These are phyloP conservation scores for Diaporthe sp. DNA, from an alignment of 2,329 filamentous ascomycete genomes.

Conservation along the genomic window DNA sequence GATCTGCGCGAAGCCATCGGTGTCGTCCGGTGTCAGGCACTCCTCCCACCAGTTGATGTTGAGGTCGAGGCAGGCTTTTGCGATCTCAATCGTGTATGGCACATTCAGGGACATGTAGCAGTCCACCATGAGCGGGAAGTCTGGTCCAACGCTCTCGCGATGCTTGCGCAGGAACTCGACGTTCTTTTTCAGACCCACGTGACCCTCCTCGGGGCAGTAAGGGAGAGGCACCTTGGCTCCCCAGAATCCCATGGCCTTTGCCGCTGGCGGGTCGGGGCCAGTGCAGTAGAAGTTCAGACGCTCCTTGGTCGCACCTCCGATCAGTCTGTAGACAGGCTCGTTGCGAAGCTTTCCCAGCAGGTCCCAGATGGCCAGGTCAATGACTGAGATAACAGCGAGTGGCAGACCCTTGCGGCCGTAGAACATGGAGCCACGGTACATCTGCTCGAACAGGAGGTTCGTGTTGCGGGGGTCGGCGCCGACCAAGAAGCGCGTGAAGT, in stretches of 20 bases:
- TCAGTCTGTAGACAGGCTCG: slow-evolving; percentile 94
- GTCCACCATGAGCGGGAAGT: slow-evolving; percentile 95
- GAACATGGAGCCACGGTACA: slow-evolving; percentile 97
- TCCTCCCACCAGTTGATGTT: slow-evolving; percentile 99
- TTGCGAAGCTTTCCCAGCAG: slow-evolving; percentile 90
- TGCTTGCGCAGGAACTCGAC: slow-evolving; percentile 89
- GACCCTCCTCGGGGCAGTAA: slow-evolving; percentile 89
- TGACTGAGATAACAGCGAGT: slow-evolving; percentile 91
- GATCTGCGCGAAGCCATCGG: slow-evolving; percentile 88
- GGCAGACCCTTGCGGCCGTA: slow-evolving; percentile 94
- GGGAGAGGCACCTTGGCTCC: slow-evolving; percentile 92
- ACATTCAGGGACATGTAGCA: slow-evolving; percentile 98
- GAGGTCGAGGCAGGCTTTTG: slow-evolving; percentile 83
- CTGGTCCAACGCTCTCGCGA: slow-evolving; percentile 84
- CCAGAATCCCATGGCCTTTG: slow-evolving; percentile 89
- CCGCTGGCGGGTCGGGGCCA: slow-evolving; percentile 83
- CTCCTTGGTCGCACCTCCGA: slow-evolving; percentile 89
- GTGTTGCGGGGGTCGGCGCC: slow-evolving; percentile 91
- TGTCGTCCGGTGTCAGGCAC: slow-evolving; percentile 90
- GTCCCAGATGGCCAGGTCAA: slow-evolving; percentile 94
- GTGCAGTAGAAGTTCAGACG: slow-evolving; percentile 95
- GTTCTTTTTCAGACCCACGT: slow-evolving; percentile 86
- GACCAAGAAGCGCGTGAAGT: slow-evolving; percentile 92
- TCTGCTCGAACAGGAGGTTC: slow-evolving; percentile 93
- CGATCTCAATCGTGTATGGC: slow-evolving; percentile 91